Evolutionary conservation across 352 stramenopile species (phyloP).

Genomic region (Phytophthora idaei): DNA sequence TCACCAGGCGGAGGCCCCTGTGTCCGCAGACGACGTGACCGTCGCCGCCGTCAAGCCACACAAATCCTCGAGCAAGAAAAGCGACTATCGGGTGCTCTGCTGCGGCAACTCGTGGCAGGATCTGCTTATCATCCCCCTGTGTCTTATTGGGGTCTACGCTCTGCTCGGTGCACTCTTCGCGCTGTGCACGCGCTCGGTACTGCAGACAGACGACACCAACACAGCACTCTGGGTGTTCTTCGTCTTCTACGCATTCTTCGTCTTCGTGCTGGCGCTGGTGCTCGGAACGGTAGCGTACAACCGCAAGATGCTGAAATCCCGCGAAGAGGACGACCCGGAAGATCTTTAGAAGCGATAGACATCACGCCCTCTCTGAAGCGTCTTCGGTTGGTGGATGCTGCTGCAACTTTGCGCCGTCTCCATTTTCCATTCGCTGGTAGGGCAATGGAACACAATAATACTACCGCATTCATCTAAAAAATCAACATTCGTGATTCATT

Average conservation of each 20-base stretch:
- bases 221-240: conserved; percentile 87
- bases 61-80: conserved; percentile 38
- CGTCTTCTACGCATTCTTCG: conserved; percentile 66
- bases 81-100: conserved; percentile 56
- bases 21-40: conserved; percentile 45
- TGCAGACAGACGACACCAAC: conserved; percentile 80
- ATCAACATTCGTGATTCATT: conserved; percentile 8
- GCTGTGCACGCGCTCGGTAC: conserved; percentile 68
- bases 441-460: conserved; percentile 23
- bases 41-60: conserved; percentile 63
- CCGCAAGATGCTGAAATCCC: conserved; percentile 57
- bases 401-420: neutral
- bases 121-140: conserved; percentile 73
- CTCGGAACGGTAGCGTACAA: conserved; percentile 70
- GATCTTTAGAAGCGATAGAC: conserved; percentile 20
- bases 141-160: conserved; percentile 60
- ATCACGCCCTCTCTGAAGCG: neutral
- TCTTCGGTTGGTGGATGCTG: neutral
- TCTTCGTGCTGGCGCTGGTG: conserved; percentile 67
- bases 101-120: conserved; percentile 79
- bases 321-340: conserved; percentile 43
- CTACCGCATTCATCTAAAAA: conserved; percentile 14
- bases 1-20: conserved; percentile 9
- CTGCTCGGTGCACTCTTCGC: conserved; percentile 74
- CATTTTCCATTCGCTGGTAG: neutral